phyloP scores from a whole-genome alignment of 2,329 filamentous ascomycete species.

The Raffaelea arxii region DNA sequence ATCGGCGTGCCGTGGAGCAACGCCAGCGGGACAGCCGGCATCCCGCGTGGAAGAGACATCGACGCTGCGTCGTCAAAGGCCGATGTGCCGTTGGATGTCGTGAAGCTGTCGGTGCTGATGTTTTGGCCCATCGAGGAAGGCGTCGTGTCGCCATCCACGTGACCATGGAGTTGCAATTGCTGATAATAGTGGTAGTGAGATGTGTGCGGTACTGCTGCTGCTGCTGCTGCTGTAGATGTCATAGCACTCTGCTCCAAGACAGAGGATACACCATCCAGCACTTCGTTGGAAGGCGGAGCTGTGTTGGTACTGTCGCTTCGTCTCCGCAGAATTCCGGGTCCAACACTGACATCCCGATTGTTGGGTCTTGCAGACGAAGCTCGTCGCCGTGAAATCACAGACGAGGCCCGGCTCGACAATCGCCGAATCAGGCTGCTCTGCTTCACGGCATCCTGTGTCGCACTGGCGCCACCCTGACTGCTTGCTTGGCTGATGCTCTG shows the following conservation, averaged over 20 bases:
- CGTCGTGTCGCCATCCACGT: slow-evolving; percentile 9
- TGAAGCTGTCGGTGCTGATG: slow-evolving; percentile 35
- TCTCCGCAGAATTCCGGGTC: slow-evolving; percentile 72
- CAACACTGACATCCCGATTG: slow-evolving; percentile 78
- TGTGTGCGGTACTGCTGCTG: too few species aligned
- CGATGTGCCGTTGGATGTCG: slow-evolving; percentile 35
- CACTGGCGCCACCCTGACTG: slow-evolving; percentile 49
- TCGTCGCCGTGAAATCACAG: slow-evolving; percentile 57
- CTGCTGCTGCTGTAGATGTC: too few species aligned
- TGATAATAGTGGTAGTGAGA: too few species aligned
- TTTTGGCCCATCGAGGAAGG: slow-evolving; percentile 28
- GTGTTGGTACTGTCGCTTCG: slow-evolving; percentile 84
- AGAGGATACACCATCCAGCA: too few species aligned
- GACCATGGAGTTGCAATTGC: too few species aligned
- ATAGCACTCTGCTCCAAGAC: too few species aligned
- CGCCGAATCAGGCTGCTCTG: slow-evolving; percentile 61
- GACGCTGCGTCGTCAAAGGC: slow-evolving; percentile 25
- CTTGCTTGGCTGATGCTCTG: too few species aligned
- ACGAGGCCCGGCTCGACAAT: slow-evolving; percentile 71
- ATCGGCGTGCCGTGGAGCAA: slow-evolving; percentile 72
- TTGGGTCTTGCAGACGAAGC: slow-evolving; percentile 68
- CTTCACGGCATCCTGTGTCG: slow-evolving; percentile 38
- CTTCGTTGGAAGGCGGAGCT: slow-evolving; percentile 34
- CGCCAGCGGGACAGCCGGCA: slow-evolving; percentile 65
- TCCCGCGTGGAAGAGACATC: slow-evolving; percentile 28